phyloP scores from a whole-genome alignment of 78 protist species.

The Paratrimastix pyriformis region DNA sequence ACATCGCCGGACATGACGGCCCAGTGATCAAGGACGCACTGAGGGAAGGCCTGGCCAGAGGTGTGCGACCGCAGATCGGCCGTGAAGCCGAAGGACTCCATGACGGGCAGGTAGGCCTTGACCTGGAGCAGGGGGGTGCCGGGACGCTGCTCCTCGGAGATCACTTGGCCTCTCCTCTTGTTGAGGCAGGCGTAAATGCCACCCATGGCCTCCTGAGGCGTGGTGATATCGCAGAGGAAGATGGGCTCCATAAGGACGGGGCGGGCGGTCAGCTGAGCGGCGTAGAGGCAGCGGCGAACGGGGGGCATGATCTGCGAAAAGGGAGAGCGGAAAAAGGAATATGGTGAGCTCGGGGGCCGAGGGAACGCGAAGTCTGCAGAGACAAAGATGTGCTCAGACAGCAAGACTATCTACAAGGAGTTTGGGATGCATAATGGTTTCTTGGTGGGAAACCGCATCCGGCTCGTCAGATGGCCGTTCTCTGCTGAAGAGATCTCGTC shows the following conservation, averaged over 20 bases:
- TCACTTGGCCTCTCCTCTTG: slow-evolving; percentile 79
- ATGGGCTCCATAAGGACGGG: slow-evolving; percentile 90
- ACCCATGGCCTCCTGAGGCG: slow-evolving; percentile 70
- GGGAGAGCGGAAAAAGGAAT: not conserved
- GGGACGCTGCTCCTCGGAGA: slow-evolving; percentile 73
- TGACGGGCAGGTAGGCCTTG: slow-evolving; percentile 92
- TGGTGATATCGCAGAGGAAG: slow-evolving; percentile 79
- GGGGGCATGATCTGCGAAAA: slow-evolving; percentile 63
- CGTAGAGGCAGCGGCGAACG: slow-evolving; percentile 76
- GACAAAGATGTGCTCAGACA: too few species aligned
- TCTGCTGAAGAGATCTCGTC: too few species aligned
- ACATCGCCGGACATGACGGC: slow-evolving; percentile 55
- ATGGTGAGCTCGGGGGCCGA: too few species aligned
- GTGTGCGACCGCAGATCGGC: slow-evolving; percentile 92
- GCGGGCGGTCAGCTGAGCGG: slow-evolving; percentile 60
- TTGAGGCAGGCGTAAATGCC: slow-evolving; percentile 81
- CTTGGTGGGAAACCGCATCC: too few species aligned
- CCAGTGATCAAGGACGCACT: slow-evolving; percentile 96
- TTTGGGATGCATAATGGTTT: too few species aligned
- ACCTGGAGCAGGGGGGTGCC: slow-evolving; percentile 71
- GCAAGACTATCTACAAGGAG: too few species aligned
- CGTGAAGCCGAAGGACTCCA: slow-evolving; percentile 97
- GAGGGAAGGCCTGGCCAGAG: slow-evolving; percentile 99
- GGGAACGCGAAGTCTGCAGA: too few species aligned
- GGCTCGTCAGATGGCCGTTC: too few species aligned